Conservation (phyloP, 2,329 filamentous ascomycete species). For the Trichoderma sp. region DNA sequence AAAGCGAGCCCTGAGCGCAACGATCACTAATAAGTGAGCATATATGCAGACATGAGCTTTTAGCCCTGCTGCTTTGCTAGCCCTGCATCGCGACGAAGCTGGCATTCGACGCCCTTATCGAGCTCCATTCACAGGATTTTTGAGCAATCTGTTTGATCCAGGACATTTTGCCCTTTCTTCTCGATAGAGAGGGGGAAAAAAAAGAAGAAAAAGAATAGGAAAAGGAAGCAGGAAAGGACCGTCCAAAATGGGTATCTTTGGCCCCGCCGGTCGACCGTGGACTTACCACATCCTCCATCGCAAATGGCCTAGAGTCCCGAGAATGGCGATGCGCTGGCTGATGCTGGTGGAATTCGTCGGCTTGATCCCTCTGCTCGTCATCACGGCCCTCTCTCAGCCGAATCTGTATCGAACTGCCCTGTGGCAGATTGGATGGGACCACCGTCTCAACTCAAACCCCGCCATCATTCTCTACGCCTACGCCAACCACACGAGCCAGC, state of each 20-base stretch:
- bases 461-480: conserved; percentile 69
- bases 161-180: neutral
- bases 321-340: conserved; percentile 60
- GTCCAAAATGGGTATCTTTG: conserved; percentile 16
- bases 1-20: neutral
- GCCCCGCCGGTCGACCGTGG: neutral
- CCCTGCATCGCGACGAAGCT: conserved; percentile 1
- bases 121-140: neutral
- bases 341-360: conserved; percentile 67
- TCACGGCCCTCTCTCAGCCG: conserved; percentile 73
- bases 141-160: neutral
- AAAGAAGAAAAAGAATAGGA: neutral
- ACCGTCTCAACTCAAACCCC: conserved; percentile 75
- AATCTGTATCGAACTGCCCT: conserved; percentile 70
- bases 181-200: neutral
- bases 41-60: conserved; percentile 16
- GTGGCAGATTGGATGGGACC: conserved; percentile 70
- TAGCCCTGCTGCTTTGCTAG: neutral
- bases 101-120: neutral
- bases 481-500: conserved; percentile 67
- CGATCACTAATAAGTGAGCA: neutral
- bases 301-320: conserved; percentile 54
- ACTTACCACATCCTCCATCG: conserved; percentile 60
- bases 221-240: neutral
- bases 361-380: conserved; percentile 65